Base-by-base conservation (phyloP, 768 basidiomycete genomes). In the Clitopilus passeckerianus region DNA sequence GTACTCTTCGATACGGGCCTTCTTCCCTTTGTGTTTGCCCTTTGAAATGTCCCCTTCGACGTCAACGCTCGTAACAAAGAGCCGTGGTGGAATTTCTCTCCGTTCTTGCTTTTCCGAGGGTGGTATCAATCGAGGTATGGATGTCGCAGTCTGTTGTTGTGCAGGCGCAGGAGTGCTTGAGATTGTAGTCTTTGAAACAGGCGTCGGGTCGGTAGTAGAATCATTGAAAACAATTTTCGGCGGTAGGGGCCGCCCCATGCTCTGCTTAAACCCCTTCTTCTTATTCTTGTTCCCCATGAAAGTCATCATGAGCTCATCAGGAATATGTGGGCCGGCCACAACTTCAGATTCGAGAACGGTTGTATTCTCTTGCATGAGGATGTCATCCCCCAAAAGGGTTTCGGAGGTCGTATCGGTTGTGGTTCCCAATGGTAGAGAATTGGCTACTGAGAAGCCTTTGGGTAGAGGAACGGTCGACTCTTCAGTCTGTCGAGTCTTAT, bases 271-370 rank as follows among this genome's bases (percentile, higher is more conserved):
- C 18, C 84, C 85, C 59, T 82, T 86, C 50, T 81, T 83, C 70
- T 91, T 91, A 70, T 90, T 91, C 71, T 89, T 90, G 68, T 89
- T 91, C 46, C 82, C 77, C 20, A 90, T 70, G 0, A 82, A 82
- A 43, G 81, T 74, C 82, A 85, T 81, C 70, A 75, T 67, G 50
- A 77, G 60, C 46, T 67, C 59, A 59, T 64, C 62, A 15, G 37
- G 37, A 9, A 41, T 41, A 2, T 41, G 12, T 41, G 37, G 37
- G 5, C 37, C 37, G 2, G n/a, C 14, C 14, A n/a, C 37, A 14
- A 9, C 5, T 41, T n/a, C 37, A 15, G 37, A n/a, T 20, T 55
- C 23, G 27, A 30, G 27, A 41, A 14, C n/a, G 10, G 37, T 23
- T 22, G n/a, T 12, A 50, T n/a, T 18, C 16, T n/a, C 46, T 18